Percentiles rank a stretch among this genome's conserved stretches.
These are phyloP conservation scores for Vaccinium vitisidaea DNA, from an alignment of 148 eudicot genomes.

Conservation along the genomic window DNA sequence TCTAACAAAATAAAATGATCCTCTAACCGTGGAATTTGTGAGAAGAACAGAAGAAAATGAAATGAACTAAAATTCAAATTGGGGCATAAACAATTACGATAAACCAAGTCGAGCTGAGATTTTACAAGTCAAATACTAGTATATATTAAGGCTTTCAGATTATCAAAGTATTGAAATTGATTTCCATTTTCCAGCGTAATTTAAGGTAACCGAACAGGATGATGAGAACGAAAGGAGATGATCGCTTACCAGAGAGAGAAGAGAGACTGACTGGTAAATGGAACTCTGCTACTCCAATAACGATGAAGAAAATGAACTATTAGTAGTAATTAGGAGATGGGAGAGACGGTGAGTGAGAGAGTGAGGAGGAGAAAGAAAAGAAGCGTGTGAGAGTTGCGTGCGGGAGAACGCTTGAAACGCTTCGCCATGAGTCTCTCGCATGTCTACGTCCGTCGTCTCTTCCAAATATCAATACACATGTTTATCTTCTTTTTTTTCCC, in stretches of 20 bases:
- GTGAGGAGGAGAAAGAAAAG: not conserved
- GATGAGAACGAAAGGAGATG: not conserved
- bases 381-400: conserved; percentile 73
- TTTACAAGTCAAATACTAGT: not conserved
- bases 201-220: not conserved
- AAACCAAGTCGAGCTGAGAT: not conserved
- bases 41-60: not conserved
- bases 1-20: not conserved
- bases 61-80: not conserved
- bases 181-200: not conserved
- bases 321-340: not conserved
- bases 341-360: conserved; percentile 9
- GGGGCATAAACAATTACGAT: not conserved
- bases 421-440: conserved; percentile 50
- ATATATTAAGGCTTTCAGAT: not conserved
- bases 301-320: too few relatives aligned
- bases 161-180: not conserved
- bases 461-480: too few relatives aligned
- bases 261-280: not conserved
- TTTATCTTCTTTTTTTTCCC: too few relatives aligned
- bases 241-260: conserved; percentile 11
- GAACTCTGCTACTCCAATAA: not conserved
- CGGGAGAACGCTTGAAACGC: conserved; percentile 31
- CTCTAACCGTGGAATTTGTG: not conserved
- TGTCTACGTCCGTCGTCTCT: conserved; percentile 33